Conservation (phyloP, 148 eudicot genomes). For the Rhododendron mucronatum region DNA sequence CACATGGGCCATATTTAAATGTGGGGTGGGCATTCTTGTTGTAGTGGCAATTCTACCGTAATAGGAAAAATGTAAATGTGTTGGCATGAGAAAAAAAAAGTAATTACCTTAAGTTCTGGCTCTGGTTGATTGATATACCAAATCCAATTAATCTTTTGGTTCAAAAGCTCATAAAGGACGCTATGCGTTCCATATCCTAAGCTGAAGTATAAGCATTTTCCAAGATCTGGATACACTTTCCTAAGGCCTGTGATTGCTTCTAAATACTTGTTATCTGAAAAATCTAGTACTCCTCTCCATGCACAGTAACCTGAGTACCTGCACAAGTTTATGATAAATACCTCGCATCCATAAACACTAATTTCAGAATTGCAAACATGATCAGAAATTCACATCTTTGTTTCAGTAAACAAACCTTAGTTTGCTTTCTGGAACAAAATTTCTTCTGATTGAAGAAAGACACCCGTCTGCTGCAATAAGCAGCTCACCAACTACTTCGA, state of each 20-base stretch:
- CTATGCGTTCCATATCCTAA: conserved; percentile 47
- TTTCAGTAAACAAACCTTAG: conserved; percentile 40
- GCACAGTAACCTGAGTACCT: conserved; percentile 90
- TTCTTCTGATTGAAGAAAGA: conserved; percentile 58
- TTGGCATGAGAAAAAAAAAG: neutral
- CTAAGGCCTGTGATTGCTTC: conserved; percentile 41
- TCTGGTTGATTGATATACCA: conserved; percentile 81
- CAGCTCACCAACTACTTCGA: conserved; percentile 50
- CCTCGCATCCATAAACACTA: neutral
- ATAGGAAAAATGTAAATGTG: neutral
- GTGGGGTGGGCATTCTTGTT: neutral
- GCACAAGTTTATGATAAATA: neutral
- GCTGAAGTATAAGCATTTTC: conserved; percentile 67
- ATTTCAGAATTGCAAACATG: neutral
- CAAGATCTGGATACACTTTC: conserved; percentile 61
- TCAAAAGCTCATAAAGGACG: conserved; percentile 61
- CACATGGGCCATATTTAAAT: neutral
- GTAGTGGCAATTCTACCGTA: neutral
- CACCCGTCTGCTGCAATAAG: conserved; percentile 92
- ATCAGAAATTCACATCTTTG: neutral
- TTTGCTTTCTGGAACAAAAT: conserved; percentile 55
- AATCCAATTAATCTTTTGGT: conserved; percentile 77
- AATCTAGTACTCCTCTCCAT: conserved; percentile 88
- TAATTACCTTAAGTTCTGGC: conserved; percentile 58
- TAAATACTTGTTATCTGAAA: conserved; percentile 40